Base-by-base conservation (phyloP, 2,329 filamentous ascomycete genomes). In the Ceratocystis diversiconidia region DNA sequence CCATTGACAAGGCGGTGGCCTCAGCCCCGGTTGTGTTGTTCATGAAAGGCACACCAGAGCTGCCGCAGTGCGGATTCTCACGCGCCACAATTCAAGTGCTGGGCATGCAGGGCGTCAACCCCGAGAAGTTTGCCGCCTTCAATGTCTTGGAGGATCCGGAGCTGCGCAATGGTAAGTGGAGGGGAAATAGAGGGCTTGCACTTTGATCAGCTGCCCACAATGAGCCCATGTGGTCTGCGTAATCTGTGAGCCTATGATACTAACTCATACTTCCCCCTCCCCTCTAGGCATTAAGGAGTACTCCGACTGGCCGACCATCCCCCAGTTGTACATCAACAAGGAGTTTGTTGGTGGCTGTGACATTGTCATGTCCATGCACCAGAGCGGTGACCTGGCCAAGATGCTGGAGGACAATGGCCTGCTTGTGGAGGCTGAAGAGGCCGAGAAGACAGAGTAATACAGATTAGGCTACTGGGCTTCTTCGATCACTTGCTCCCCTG, bases 321-420 rank as follows among this genome's bases (percentile, higher is more conserved):
- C 94, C 5, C 94, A 99, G 76, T 82, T 99, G 19, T 99, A 97
- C 76, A 81, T 99, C 63, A 85, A 95, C 69, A 92, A 92, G 78
- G 92, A 99, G 75, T 99, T 99, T 74, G 81, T 99, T 60, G 94
- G 94, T 65, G 94, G 94, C n/a, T 96, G 92, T 74, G 94, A 99
- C 76, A 99, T 99, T 69, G 76, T 99, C 71, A 87, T 97, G 74
- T 88, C 87, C 1, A 97, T 99, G 94, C 92, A 97, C 78, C 89
- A 96, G 77, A 95, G 90, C 73, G 94, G 94, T 32, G 91, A 95
- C 70, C 78, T 99, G 72, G 90, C 91, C 7, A 95, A 95, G 80
- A 76, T 97, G 74, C 80, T 99, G 62, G 90, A 95, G 73, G 89
- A 95, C 76, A 96, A 96, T 81, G 85, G 85, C 68, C 89, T 97